A percentile compares a stretch with the other conserved stretches of the same genome.
Conservation (phyloP, 257 asterid genomes). For the Coffea canephora region DNA sequence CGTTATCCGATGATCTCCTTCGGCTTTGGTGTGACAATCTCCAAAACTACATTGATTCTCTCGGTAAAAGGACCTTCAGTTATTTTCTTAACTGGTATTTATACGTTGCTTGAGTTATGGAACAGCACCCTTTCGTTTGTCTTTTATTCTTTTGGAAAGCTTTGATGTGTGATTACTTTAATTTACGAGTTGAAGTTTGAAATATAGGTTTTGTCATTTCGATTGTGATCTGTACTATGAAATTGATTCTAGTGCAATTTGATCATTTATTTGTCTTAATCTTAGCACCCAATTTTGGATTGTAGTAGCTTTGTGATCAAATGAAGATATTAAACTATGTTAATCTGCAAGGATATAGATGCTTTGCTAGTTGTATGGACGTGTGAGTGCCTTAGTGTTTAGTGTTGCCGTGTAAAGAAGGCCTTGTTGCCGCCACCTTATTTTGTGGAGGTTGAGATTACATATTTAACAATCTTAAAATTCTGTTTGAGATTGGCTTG, state of each 20-base stretch:
- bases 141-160: too few relatives aligned
- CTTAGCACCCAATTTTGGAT: background rate
- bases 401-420: background rate
- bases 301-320: background rate
- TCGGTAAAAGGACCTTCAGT: conserved; percentile 41
- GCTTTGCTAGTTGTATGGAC: background rate
- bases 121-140: background rate
- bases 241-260: background rate
- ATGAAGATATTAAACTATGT: background rate
- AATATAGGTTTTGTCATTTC: background rate
- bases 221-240: background rate
- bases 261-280: background rate
- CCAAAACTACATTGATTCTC: conserved; percentile 55
- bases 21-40: conserved; percentile 59
- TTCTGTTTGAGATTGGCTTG: background rate
- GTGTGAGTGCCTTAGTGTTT: background rate
- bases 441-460: too few relatives aligned
- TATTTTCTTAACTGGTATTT: background rate
- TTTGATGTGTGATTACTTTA: background rate
- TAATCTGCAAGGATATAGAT: background rate
- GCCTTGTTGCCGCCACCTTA: background rate
- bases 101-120: background rate
- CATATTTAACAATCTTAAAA: background rate
- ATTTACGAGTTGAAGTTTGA: background rate
- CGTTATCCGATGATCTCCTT: conserved; percentile 43